phyloP scores from a whole-genome alignment of 2,329 filamentous ascomycete genomes.

The Microascus cirrosus region DNA sequence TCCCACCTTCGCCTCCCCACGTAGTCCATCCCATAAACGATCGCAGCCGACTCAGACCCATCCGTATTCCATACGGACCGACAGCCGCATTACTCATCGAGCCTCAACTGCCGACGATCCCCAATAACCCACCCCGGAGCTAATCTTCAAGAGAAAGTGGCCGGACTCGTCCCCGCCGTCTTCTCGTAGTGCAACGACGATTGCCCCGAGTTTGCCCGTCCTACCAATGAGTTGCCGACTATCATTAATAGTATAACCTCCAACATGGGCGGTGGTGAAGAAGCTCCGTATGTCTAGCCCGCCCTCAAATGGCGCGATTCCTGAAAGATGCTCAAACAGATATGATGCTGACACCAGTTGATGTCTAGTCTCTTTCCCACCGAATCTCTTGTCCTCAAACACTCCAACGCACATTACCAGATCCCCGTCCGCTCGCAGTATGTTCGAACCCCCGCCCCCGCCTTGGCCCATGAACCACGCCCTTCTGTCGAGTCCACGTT shows the following conservation, averaged over 20 bases:
- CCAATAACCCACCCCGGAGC: not conserved
- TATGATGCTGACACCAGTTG: not conserved
- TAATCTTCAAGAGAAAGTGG: not conserved
- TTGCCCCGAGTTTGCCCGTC: not conserved
- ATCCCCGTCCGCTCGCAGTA: constrained; percentile 56
- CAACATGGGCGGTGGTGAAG: constrained; percentile 4
- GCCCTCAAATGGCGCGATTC: not conserved
- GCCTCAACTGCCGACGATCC: not conserved
- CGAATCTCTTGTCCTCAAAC: constrained; percentile 49
- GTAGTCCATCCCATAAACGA: not conserved
- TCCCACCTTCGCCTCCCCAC: not conserved
- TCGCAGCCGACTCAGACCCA: not conserved
- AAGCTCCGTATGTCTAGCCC: constrained; percentile 3
- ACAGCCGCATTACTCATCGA: not conserved
- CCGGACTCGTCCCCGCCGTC: not conserved
- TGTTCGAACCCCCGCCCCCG: constrained; percentile 14
- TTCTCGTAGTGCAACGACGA: not conserved
- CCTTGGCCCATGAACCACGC: constrained; percentile 14
- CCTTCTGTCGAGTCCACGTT: constrained; percentile 11
- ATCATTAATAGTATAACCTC: not conserved
- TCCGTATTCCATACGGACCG: not conserved
- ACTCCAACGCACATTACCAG: constrained; percentile 55
- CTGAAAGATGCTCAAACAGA: not conserved
- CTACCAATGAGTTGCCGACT: constrained; percentile 1
- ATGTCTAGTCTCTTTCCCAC: constrained; percentile 51